phyloP scores from a whole-genome alignment of 495 filamentous ascomycete genomes.

The Penicillium robsamsonii region DNA sequence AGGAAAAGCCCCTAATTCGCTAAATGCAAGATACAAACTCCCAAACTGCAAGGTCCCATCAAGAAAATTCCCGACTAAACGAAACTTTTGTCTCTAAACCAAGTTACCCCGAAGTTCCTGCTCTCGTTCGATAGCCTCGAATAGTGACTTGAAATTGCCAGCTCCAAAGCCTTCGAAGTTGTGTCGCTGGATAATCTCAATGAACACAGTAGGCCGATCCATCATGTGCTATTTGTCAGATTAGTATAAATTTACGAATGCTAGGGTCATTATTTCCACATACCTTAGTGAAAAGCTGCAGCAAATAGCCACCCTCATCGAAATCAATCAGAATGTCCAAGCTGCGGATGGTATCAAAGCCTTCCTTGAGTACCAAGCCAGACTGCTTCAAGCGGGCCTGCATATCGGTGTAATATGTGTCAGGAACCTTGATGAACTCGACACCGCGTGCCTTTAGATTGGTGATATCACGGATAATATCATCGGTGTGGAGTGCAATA shows the following conservation, averaged over 20 bases:
- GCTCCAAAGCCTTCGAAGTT: constrained; percentile 88
- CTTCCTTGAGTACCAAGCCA: constrained; percentile 61
- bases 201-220: constrained; percentile 89
- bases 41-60: background rate
- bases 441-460: constrained; percentile 77
- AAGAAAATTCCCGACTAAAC: background rate
- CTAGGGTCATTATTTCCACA: constrained; percentile 8
- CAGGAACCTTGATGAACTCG: constrained; percentile 83
- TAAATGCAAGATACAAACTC: constrained; percentile 3
- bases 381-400: constrained; percentile 57
- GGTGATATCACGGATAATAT: constrained; percentile 73
- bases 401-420: constrained; percentile 80
- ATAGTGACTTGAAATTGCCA: constrained; percentile 91
- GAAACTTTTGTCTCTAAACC: constrained; percentile 19
- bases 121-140: constrained; percentile 89
- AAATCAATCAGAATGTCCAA: constrained; percentile 89
- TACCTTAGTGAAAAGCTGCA: constrained; percentile 83
- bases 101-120: constrained; percentile 82
- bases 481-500: constrained; percentile 75
- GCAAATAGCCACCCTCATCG: constrained; percentile 80
- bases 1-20: background rate
- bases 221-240: constrained; percentile 62
- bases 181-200: constrained; percentile 88
- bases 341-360: constrained; percentile 67
- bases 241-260: constrained; percentile 19